Base-by-base conservation (phyloP, 2,329 filamentous ascomycete species). In the Calonectria pseudoturangicola region DNA sequence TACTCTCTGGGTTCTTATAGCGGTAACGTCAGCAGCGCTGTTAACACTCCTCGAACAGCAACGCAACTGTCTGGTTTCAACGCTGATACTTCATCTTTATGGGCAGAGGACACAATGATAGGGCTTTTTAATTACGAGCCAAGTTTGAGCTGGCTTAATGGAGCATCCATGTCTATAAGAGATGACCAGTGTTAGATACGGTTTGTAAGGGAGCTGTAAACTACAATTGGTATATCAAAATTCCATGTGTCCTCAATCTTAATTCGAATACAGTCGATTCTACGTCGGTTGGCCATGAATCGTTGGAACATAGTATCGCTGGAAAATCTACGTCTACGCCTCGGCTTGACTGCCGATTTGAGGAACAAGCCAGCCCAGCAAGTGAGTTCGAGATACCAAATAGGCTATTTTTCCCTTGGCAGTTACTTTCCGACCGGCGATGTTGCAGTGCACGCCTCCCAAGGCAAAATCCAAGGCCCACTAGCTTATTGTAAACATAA, bases 51-150 rank as follows among this genome's bases (percentile, higher is more conserved):
- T 1, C 66, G 45, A 63, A 62, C 54, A 30, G 45, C 30, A 51
- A 51, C 54, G 7, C 15, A 18, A 2, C 16, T 62, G 13, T 25
- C 45, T 15, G 56, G 39, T 15, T 68, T 68, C 47, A 30, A n/a
- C 10, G 45, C 45, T 2, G 43, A 62, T 13, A 41, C 30, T 21
- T 60, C 56, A 33, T 51, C 66, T 25, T 28, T 68, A 16, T 68
- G 66, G 56, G 33, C 66, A 15, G 66, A 68, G 2, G 56, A 63
- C 6, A 68, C 66, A 10, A 68, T 68, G 56, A 63, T 68, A n/a
- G 66, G 66, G 2, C 27, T 68, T 58, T 68, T 68, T 33, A 68
- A 68, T 30, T 68, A 68, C 27, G 66, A 68, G 54, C 66, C 66
- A n/a, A 68, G 56, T 7, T 48, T 63, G 15, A 62, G 66, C 50